phyloP scores from a whole-genome alignment of 2,329 filamentous ascomycete species.

The Phialemoniopsis sp. region DNA sequence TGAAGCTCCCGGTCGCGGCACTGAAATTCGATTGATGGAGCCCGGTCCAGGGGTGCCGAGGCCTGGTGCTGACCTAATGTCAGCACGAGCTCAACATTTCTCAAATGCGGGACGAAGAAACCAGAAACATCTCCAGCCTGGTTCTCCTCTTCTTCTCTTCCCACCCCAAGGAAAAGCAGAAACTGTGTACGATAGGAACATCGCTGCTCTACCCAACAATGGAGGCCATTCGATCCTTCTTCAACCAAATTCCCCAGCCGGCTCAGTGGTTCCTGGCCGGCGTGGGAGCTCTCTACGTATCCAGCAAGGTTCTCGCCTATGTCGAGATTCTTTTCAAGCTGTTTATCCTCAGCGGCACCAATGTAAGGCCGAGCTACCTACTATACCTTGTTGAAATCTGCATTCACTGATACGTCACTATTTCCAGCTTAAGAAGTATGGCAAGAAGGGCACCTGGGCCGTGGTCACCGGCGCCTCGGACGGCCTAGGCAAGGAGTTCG shows the following conservation, averaged over 20 bases:
- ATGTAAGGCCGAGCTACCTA: slow-evolving; percentile 37
- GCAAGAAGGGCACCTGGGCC: slow-evolving; percentile 88
- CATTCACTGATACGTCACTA: background rate
- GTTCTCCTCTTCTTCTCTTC: too few species aligned
- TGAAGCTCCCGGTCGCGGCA: too few species aligned
- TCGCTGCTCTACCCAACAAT: slow-evolving; percentile 12
- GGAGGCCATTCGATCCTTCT: slow-evolving; percentile 24
- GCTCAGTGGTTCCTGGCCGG: slow-evolving; percentile 43
- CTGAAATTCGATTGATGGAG: too few species aligned
- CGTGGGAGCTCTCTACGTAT: slow-evolving; percentile 56
- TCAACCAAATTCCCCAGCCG: slow-evolving; percentile 36
- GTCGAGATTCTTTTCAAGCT: slow-evolving; percentile 60
- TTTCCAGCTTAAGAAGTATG: slow-evolving; percentile 78
- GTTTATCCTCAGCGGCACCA: slow-evolving; percentile 63
- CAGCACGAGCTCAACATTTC: too few species aligned
- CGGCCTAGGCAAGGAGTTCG: slow-evolving; percentile 95
- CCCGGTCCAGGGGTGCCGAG: too few species aligned
- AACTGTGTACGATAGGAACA: background rate
- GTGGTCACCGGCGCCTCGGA: slow-evolving; percentile 94
- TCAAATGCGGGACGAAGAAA: too few species aligned
- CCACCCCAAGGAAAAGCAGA: too few species aligned
- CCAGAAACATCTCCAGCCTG: too few species aligned
- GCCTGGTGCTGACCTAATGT: too few species aligned
- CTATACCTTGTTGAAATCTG: slow-evolving; percentile 9
- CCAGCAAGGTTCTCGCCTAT: slow-evolving; percentile 53